phyloP scores from a whole-genome alignment of 352 stramenopile species.

The Phytopythium kandeliae region DNA sequence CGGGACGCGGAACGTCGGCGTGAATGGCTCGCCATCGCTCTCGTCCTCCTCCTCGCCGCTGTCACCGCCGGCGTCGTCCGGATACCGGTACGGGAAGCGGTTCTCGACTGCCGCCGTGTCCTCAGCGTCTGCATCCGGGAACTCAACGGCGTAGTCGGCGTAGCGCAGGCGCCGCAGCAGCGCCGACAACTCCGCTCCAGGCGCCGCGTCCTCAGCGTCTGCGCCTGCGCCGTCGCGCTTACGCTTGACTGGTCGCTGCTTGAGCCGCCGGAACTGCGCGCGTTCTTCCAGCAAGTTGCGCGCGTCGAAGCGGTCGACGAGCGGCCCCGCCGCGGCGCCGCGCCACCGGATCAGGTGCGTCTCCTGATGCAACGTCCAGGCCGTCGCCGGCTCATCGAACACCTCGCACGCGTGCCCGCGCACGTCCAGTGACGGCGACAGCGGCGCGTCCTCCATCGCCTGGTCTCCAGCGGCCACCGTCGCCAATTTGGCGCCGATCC shows the following conservation, averaged over 20 bases:
- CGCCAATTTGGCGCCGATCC: too few relatives aligned
- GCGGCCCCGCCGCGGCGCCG: conserved; percentile 22
- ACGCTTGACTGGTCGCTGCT: conserved; percentile 9
- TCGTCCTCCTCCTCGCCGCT: conserved; percentile 9
- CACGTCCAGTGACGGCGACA: conserved; percentile 22
- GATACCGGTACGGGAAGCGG: conserved; percentile 38
- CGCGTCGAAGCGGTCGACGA: conserved; percentile 55
- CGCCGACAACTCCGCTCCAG: conserved; percentile 7
- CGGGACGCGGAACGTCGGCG: conserved; percentile 21
- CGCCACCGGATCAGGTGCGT: conserved; percentile 53
- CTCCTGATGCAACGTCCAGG: conserved; percentile 49
- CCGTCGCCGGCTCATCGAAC: conserved; percentile 37
- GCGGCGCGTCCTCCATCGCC: conserved; percentile 1
- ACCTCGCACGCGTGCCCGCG: conserved; percentile 44
- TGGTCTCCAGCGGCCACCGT: too few relatives aligned
- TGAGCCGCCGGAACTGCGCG: conserved; percentile 40
- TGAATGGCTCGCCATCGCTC: conserved; percentile 19
- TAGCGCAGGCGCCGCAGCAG: conserved; percentile 40
- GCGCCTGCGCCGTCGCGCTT: too few relatives aligned
- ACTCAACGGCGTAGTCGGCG: conserved; percentile 38
- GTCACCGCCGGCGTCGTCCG: conserved; percentile 17
- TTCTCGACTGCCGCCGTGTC: conserved; percentile 17
- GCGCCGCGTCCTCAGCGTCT: too few relatives aligned
- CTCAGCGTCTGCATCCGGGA: conserved; percentile 15
- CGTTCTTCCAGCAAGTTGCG: conserved; percentile 54